A percentile compares a stretch with the other conserved stretches of the same genome.
Evolutionary conservation across 2,329 filamentous ascomycete species (phyloP).

Genomic region (Epichloe sibirici): DNA sequence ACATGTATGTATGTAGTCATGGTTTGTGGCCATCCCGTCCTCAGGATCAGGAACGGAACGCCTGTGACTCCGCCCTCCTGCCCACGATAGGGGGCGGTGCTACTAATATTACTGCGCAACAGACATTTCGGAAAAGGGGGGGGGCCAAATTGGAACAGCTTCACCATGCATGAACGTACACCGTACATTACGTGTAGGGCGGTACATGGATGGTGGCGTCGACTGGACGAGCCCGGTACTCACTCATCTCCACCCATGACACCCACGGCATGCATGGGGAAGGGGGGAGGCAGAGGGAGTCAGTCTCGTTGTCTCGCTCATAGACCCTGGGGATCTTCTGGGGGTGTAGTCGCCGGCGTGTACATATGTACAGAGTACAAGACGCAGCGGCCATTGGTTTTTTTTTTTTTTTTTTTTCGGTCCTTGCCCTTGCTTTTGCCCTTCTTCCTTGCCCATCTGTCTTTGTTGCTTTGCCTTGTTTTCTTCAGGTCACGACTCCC

Average conservation of each 20-base stretch:
- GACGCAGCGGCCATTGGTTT: neutral
- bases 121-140: neutral
- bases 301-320: too few species aligned
- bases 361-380: neutral
- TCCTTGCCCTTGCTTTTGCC: neutral
- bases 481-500: too few species aligned
- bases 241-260: constrained; percentile 6
- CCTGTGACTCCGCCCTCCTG: too few species aligned
- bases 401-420: neutral
- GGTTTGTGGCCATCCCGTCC: too few species aligned
- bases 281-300: too few species aligned
- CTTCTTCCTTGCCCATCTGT: neutral
- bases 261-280: neutral
- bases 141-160: constrained; percentile 18
- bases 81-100: too few species aligned
- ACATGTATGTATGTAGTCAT: neutral
- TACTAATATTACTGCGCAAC: too few species aligned
- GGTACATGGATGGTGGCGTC: constrained; percentile 20
- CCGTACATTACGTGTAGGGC: constrained; percentile 18
- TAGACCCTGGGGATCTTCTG: constrained; percentile 1
- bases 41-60: too few species aligned
- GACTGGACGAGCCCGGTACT: constrained; percentile 5
- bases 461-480: neutral
- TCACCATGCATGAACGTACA: constrained; percentile 7
- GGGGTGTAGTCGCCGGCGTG: constrained; percentile 1